Evolutionary conservation across 2,329 filamentous ascomycete genomes (phyloP).

Genomic region (Paecilomyces niveus): DNA sequence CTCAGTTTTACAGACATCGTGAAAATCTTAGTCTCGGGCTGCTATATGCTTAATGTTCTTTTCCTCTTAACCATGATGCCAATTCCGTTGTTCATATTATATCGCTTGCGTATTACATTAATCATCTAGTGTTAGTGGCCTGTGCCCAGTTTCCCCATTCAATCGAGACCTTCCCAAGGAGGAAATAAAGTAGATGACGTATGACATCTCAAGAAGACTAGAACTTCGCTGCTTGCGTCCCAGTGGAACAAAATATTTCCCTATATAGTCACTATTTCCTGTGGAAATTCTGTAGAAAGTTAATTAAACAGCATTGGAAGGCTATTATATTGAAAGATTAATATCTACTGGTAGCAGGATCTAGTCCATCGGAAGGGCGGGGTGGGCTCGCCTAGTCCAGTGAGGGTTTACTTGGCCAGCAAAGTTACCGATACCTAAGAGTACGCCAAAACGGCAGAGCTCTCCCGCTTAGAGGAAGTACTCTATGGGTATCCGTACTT

Average conservation of each 20-base stretch:
- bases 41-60: neutral
- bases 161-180: neutral
- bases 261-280: no score
- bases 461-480: neutral
- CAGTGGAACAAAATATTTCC: no score
- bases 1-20: neutral
- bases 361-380: no score
- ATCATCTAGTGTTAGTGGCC: neutral
- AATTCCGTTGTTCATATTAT: neutral
- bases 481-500: neutral
- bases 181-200: neutral
- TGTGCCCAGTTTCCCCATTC: neutral
- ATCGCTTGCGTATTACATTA: neutral
- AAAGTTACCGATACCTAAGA: neutral
- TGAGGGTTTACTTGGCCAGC: neutral
- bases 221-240: neutral
- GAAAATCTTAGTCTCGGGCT: neutral
- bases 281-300: no score
- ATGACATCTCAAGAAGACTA: neutral
- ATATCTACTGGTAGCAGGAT: no score
- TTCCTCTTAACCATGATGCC: neutral
- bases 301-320: no score
- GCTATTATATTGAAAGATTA: no score
- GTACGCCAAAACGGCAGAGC: neutral
- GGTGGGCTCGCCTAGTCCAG: neutral